phyloP scores from a whole-genome alignment of 208 protist genomes.

The Endotrypanum monterogeii region DNA sequence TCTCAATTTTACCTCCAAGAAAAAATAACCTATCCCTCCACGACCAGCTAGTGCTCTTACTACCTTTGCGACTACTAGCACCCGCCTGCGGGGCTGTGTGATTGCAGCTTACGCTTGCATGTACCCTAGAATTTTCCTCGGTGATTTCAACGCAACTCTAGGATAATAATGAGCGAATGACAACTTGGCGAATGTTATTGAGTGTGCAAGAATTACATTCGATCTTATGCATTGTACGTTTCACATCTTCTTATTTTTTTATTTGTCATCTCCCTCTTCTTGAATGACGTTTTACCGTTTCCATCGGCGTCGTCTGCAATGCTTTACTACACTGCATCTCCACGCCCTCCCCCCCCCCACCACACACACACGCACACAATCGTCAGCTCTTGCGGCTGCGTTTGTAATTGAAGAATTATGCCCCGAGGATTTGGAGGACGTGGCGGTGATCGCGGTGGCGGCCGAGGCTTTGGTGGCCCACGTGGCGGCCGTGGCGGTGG shows the following conservation, averaged over 20 bases:
- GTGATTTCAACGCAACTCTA: no score
- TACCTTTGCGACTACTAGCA: no score
- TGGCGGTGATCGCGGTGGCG: slow-evolving; percentile 35
- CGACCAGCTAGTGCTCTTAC: no score
- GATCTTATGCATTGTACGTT: not conserved
- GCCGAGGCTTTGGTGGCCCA: slow-evolving; percentile 30
- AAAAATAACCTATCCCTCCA: no score
- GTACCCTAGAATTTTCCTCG: no score
- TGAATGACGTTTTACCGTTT: not conserved
- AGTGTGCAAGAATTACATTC: not conserved
- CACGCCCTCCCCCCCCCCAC: not conserved
- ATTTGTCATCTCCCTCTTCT: not conserved
- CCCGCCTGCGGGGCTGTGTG: no score
- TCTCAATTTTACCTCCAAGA: no score
- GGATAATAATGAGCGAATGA: no score
- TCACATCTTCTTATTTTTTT: not conserved
- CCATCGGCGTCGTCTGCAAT: not conserved
- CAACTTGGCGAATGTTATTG: no score
- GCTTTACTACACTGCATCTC: not conserved
- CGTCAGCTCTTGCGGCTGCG: not conserved
- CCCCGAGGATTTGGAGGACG: slow-evolving; percentile 34
- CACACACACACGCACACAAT: not conserved
- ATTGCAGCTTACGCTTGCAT: no score
- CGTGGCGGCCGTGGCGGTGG: slow-evolving; percentile 39
- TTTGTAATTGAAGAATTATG: slow-evolving; percentile 17